phyloP scores from a whole-genome alignment of 306 rosid species.

The Vigna angularis region DNA sequence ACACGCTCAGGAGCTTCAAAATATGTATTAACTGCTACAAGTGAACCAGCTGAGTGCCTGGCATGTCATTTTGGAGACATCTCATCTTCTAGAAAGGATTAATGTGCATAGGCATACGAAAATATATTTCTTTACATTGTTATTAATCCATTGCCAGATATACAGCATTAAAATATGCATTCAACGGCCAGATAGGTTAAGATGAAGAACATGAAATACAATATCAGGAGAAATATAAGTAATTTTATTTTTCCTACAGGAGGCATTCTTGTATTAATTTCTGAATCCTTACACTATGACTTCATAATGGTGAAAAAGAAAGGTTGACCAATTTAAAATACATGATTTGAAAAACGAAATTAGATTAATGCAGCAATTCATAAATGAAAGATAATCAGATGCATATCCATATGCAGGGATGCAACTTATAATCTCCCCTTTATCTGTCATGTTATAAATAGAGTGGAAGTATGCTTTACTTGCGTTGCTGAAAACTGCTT shows the following conservation, averaged over 20 bases:
- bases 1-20: conserved; percentile 90
- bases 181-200: conserved; percentile 19
- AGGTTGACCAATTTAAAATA: conserved; percentile 27
- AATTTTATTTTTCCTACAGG: conserved; percentile 5
- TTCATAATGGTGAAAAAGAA: conserved; percentile 1
- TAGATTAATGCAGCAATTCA: neutral
- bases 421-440: conserved; percentile 22
- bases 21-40: conserved; percentile 79
- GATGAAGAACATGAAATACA: neutral
- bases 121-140: conserved; percentile 10
- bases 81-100: conserved; percentile 35
- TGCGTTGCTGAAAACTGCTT: conserved; percentile 10
- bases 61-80: conserved; percentile 38
- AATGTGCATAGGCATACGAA: conserved; percentile 14
- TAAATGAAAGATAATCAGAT: conserved; percentile 12
- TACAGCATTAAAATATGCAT: conserved; percentile 15
- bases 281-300: conserved; percentile 10
- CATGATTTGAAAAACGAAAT: conserved; percentile 22
- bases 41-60: conserved; percentile 97
- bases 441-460: conserved; percentile 1
- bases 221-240: conserved; percentile 1
- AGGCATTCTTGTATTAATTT: conserved; percentile 21
- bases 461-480: neutral
- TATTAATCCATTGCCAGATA: neutral
- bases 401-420: conserved; percentile 22